These are phyloP conservation scores for Globisporangium orthogonon DNA, from an alignment of 352 stramenopile species.

Conservation along the genomic window DNA sequence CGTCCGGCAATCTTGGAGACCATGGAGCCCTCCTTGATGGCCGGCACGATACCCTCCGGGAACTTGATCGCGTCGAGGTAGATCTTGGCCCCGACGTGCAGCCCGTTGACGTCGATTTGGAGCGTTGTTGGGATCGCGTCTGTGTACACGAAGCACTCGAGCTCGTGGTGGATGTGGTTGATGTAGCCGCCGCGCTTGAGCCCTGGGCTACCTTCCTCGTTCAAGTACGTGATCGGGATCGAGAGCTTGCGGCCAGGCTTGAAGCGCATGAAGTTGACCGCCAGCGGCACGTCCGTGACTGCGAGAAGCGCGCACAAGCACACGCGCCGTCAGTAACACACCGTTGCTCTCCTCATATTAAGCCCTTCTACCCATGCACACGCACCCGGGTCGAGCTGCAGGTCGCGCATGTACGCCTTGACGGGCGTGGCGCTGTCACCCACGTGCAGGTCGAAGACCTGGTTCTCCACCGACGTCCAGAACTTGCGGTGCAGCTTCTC, in stretches of 20 bases:
- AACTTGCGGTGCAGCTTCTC: conserved; percentile 82
- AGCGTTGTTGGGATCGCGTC: conserved; percentile 71
- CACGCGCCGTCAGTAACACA: background rate
- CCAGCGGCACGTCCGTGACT: conserved; percentile 73
- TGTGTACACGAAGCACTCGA: conserved; percentile 76
- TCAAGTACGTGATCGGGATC: conserved; percentile 91
- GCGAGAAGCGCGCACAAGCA: background rate
- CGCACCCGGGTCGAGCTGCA: conserved; percentile 72
- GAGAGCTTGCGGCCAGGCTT: conserved; percentile 86
- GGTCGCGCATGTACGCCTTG: conserved; percentile 85
- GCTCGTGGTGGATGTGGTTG: conserved; percentile 84
- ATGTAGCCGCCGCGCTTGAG: conserved; percentile 94
- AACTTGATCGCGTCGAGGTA: conserved; percentile 71
- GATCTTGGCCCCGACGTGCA: conserved; percentile 83
- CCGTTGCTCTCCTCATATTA: background rate
- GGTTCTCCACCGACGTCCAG: conserved; percentile 83
- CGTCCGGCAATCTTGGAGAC: conserved; percentile 84
- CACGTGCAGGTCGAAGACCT: conserved; percentile 82
- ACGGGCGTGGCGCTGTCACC: conserved; percentile 41
- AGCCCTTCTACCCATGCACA: background rate
- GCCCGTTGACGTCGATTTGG: conserved; percentile 81
- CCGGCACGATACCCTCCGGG: conserved; percentile 67
- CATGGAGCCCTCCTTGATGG: conserved; percentile 51
- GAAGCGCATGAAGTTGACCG: conserved; percentile 92
- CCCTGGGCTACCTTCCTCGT: conserved; percentile 91